Evolutionary conservation across 106 monocot genomes (phyloP).

Genomic region (Apostasia shenzhenica): DNA sequence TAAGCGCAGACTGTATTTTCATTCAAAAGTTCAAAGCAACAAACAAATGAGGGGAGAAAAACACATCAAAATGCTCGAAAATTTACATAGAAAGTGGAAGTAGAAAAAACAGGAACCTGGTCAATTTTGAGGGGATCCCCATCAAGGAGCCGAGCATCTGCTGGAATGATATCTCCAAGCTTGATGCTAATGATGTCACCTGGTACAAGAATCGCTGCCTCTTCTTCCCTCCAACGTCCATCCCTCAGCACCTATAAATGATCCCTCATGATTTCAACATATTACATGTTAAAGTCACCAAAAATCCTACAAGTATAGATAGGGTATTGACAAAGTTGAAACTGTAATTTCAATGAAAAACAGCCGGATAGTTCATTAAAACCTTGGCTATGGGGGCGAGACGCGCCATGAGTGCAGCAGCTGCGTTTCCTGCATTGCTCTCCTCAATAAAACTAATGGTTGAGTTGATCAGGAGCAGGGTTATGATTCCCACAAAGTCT

Average conservation of each 20-base stretch:
- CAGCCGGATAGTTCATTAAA: not conserved
- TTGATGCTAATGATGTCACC: conserved; percentile 89
- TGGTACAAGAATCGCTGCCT: conserved; percentile 73
- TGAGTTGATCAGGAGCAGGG: conserved; percentile 69
- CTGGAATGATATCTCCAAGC: conserved; percentile 86
- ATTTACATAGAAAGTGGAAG: not conserved
- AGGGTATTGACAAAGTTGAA: not conserved
- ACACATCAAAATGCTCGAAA: not conserved
- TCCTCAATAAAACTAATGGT: conserved; percentile 91
- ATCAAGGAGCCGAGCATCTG: conserved; percentile 81
- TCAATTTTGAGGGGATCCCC: conserved; percentile 87
- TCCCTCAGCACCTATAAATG: conserved; percentile 60
- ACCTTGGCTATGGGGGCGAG: conserved; percentile 84
- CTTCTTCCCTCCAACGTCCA: conserved; percentile 74
- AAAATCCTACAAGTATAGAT: not conserved
- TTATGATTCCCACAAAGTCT: conserved; percentile 86
- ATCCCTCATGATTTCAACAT: not conserved
- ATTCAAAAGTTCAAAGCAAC: not conserved
- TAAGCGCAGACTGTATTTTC: conserved; percentile 62
- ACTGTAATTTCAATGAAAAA: not conserved
- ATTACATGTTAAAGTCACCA: not conserved
- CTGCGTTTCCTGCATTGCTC: conserved; percentile 81
- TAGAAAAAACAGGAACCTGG: conserved; percentile 31
- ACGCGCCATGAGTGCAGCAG: conserved; percentile 78
- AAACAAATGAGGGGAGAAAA: not conserved